phyloP scores from a whole-genome alignment of 176 grass and related monocot species.

The Microstegium vimineum region DNA sequence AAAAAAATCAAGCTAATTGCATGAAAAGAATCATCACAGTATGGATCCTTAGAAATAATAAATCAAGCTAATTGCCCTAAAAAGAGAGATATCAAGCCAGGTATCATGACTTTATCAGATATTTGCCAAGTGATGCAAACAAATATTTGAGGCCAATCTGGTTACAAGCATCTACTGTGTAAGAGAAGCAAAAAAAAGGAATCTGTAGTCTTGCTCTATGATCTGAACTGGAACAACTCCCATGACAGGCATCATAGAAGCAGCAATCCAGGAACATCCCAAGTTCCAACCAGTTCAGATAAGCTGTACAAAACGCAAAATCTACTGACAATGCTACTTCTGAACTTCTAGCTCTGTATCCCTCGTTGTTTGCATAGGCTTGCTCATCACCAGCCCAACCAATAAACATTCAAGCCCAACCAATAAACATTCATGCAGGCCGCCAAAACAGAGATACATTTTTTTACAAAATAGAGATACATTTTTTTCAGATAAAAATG shows the following conservation, averaged over 20 bases:
- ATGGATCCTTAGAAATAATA: too few relatives aligned
- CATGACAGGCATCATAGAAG: constrained; percentile 11
- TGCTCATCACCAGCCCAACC: too few relatives aligned
- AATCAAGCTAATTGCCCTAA: too few relatives aligned
- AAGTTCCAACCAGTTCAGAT: constrained; percentile 18
- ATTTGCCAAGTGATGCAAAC: neutral
- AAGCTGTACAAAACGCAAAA: constrained; percentile 55
- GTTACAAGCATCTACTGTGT: constrained; percentile 22
- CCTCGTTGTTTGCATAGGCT: constrained; percentile 41
- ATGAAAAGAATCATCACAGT: too few relatives aligned
- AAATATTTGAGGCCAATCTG: neutral
- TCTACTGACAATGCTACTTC: constrained; percentile 31
- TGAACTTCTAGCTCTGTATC: constrained; percentile 43
- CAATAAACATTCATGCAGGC: too few relatives aligned
- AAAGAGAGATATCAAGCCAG: too few relatives aligned
- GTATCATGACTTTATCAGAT: too few relatives aligned
- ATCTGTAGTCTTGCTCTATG: constrained; percentile 31
- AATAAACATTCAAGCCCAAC: too few relatives aligned
- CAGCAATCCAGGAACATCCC: constrained; percentile 21
- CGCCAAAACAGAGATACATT: too few relatives aligned
- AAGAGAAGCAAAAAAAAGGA: neutral
- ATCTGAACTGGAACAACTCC: constrained; percentile 22
- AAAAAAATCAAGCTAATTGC: too few relatives aligned
- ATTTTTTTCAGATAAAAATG: too few relatives aligned
- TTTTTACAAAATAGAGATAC: too few relatives aligned